These are phyloP conservation scores for Hydrangea macrophylla DNA, from an alignment of 148 eudicot genomes.

Conservation along the genomic window DNA sequence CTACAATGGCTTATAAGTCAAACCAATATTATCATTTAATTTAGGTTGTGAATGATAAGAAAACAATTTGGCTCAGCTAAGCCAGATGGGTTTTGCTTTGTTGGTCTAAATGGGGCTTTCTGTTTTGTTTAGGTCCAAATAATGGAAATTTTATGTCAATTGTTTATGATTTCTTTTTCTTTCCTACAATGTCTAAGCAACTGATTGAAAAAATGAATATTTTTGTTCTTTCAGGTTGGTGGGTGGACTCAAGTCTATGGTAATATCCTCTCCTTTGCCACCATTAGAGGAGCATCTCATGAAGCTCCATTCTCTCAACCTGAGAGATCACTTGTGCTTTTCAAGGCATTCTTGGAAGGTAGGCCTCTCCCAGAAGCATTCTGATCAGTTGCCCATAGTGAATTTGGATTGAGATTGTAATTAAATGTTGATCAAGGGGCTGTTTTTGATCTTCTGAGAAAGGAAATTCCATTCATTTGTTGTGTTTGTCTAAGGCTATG, in stretches of 20 bases:
- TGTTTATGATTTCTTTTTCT: background rate
- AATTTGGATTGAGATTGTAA: conserved; percentile 19
- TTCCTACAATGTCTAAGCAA: too few relatives aligned
- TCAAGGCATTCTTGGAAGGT: conserved; percentile 33
- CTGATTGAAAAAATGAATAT: too few relatives aligned
- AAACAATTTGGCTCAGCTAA: too few relatives aligned
- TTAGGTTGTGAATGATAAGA: too few relatives aligned
- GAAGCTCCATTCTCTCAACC: conserved; percentile 43
- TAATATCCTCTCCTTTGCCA: conserved; percentile 33
- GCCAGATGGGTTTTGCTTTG: background rate
- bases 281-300: conserved; percentile 48
- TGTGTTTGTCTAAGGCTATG: conserved; percentile 9
- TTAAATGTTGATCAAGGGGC: background rate
- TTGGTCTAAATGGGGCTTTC: background rate
- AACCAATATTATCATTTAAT: too few relatives aligned
- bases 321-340: conserved; percentile 35
- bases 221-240: conserved; percentile 40
- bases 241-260: conserved; percentile 44
- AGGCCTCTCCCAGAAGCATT: conserved; percentile 28
- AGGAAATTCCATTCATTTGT: conserved; percentile 14
- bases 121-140: background rate
- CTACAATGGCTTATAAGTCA: too few relatives aligned
- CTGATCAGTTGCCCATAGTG: conserved; percentile 5
- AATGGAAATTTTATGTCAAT: background rate
- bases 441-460: background rate